Evolutionary conservation across 495 filamentous ascomycete genomes (phyloP).

Genomic region (Aspergillus cavernicola): DNA sequence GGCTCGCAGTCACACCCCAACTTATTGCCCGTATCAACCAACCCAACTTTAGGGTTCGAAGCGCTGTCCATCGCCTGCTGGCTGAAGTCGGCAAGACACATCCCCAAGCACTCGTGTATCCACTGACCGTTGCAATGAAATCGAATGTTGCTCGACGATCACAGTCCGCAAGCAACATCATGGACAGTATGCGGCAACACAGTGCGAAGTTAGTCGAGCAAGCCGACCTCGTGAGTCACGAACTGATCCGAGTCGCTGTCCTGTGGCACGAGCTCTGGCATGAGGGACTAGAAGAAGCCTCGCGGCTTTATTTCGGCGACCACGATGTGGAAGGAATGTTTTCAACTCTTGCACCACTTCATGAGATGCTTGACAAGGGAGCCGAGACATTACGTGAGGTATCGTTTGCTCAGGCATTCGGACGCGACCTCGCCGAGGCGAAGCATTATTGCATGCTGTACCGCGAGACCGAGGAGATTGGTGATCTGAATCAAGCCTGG

Average conservation of each 20-base stretch:
- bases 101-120: slow-evolving; percentile 97
- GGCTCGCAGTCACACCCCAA: slow-evolving; percentile 97
- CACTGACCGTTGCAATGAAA: slow-evolving; percentile 98
- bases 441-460: slow-evolving; percentile 95
- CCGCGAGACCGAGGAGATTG: slow-evolving; percentile 77
- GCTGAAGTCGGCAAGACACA: slow-evolving; percentile 89
- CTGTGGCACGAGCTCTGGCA: slow-evolving; percentile 99
- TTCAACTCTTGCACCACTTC: slow-evolving; percentile 79
- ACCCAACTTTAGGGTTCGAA: slow-evolving; percentile 77
- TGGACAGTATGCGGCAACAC: slow-evolving; percentile 97
- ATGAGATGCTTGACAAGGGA: slow-evolving; percentile 84
- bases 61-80: slow-evolving; percentile 85
- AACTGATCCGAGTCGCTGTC: slow-evolving; percentile 94
- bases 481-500: slow-evolving; percentile 96
- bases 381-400: slow-evolving; percentile 92
- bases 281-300: slow-evolving; percentile 96
- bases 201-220: slow-evolving; percentile 93
- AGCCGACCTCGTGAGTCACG: slow-evolving; percentile 87
- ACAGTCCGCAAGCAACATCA: slow-evolving; percentile 81
- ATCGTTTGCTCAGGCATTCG: slow-evolving; percentile 96
- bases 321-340: slow-evolving; percentile 98
- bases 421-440: slow-evolving; percentile 88
- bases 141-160: slow-evolving; percentile 76
- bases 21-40: slow-evolving; percentile 97
- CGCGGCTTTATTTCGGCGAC: slow-evolving; percentile 87